These are phyloP conservation scores for Trichosporon sp. DNA, from an alignment of 1,284 basidiomycete species.

Conservation along the genomic window DNA sequence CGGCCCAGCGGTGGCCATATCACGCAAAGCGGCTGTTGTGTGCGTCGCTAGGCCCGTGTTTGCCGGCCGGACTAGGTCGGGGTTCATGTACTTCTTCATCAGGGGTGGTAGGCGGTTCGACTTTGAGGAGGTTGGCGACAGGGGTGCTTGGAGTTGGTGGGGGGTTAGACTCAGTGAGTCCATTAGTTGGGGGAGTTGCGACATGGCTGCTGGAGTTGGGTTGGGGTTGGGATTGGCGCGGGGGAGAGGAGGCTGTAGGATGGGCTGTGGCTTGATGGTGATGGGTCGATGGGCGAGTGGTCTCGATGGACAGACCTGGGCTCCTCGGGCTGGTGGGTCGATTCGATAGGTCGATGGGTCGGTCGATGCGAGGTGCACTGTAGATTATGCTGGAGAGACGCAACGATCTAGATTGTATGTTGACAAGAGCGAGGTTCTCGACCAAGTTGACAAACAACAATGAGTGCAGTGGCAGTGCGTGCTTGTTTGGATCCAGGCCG, in stretches of 20 bases:
- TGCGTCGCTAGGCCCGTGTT: slow-evolving; percentile 35
- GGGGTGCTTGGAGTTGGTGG: background rate
- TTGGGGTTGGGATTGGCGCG: background rate
- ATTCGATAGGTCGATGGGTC: no score
- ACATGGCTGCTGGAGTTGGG: background rate
- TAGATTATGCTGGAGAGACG: no score
- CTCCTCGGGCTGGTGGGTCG: no score
- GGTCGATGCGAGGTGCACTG: no score
- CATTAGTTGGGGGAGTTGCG: background rate
- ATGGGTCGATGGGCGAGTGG: no score
- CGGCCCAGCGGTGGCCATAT: slow-evolving; percentile 34
- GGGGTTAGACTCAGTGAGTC: background rate
- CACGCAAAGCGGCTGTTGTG: slow-evolving; percentile 37
- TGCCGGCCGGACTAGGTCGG: slow-evolving; percentile 36
- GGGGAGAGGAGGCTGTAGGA: background rate
- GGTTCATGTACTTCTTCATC: slow-evolving; percentile 49
- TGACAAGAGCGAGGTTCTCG: background rate
- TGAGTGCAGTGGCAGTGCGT: background rate
- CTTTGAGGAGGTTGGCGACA: background rate
- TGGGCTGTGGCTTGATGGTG: background rate
- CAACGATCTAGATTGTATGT: no score
- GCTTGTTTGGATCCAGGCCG: background rate
- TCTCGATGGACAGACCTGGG: no score
- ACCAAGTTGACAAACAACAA: background rate
- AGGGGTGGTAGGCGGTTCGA: slow-evolving; percentile 39